Evolutionary conservation across 345 rosid species (phyloP), one percentile per base, ranked within the genome.

Genomic region (Aquilaria sinensis): DNA sequence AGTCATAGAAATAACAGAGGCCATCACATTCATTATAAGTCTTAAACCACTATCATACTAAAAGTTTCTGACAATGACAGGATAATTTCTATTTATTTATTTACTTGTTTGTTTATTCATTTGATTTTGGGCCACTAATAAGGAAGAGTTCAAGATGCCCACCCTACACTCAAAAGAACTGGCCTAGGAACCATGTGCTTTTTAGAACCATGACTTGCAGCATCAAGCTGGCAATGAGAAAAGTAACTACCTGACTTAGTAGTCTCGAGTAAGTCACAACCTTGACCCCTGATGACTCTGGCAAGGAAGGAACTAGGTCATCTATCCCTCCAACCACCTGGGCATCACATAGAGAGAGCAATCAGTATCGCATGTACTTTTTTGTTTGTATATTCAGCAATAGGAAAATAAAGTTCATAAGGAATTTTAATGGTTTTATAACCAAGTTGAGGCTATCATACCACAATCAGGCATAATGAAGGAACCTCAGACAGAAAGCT

Each of bases 311-410:
- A 70, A 90, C 67, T 69, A 81, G 78, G 67, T 90, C 92, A 68
- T 83, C 85, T 51, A 82, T 68, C 61, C 99, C 99, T 51, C 91
- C 99, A 73, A 94, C 96, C 74, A 94, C 97, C 99, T 94, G 67
- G 58, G 60, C 53, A 46, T 5, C 5, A 9, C 43, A 57, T 12
- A 75, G 49, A 68, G 57, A 59, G 43, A 47, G 34, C 37, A 61
- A 56, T 31, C 31, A 23, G 16, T 48, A 9, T 33, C 16, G 32
- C 46, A 52, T 31, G 30, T 13, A 65, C 49, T 66, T 29, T 56
- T 50, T 37, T 67, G 31, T 49, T 23, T 3, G 31, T 9, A 37
- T 37, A 9, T 9, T 67, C 31, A 62, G 58, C 59, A n/a, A 45
- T 57, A 52, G 34, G 63, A 58, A 60, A 23, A 15, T 12, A 57